These are phyloP conservation scores for Saccharomyces hybrid DNA, from an alignment of 1,139 yeast genomes.

Conservation along the genomic window DNA sequence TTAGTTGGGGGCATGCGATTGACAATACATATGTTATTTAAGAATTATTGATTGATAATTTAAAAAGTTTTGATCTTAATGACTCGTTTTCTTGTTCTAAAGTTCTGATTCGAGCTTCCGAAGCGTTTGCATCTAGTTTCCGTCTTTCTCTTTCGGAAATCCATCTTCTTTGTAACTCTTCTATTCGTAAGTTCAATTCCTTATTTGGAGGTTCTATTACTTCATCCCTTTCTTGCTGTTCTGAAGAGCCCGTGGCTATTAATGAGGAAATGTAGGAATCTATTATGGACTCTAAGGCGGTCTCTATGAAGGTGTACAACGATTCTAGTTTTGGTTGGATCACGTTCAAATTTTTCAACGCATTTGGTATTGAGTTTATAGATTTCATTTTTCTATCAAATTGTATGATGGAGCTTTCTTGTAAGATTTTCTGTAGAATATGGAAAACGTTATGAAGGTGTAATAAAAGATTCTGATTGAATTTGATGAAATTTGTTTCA, in stretches of 20 bases:
- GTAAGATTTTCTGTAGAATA: conserved; percentile 49
- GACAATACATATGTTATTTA: background rate
- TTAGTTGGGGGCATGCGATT: background rate
- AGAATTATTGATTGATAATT: background rate
- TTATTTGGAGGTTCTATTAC: conserved; percentile 17
- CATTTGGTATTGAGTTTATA: conserved; percentile 30
- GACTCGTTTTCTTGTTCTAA: conserved; percentile 49
- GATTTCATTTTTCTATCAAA: conserved; percentile 46
- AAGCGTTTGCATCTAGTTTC: conserved; percentile 50
- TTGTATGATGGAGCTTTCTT: conserved; percentile 49
- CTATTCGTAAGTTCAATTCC: conserved; percentile 43
- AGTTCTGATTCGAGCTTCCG: conserved; percentile 44
- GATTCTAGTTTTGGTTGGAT: conserved; percentile 46
- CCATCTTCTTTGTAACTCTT: conserved; percentile 58
- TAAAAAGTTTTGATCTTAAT: conserved; percentile 23
- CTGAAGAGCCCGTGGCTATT: conserved; percentile 6
- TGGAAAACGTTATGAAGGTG: conserved; percentile 40
- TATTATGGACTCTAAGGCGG: conserved; percentile 53
- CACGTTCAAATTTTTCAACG: conserved; percentile 28
- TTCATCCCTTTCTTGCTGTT: conserved; percentile 8
- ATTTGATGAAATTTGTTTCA: conserved; percentile 15
- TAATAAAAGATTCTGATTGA: conserved; percentile 26
- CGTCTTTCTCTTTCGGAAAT: conserved; percentile 65
- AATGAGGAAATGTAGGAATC: conserved; percentile 44
- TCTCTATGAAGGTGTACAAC: conserved; percentile 48